Percentiles rank a stretch among this genome's conserved stretches.
Evolutionary conservation across 31 red algal species (phyloP).

Genomic region (Endocladia muricata): DNA sequence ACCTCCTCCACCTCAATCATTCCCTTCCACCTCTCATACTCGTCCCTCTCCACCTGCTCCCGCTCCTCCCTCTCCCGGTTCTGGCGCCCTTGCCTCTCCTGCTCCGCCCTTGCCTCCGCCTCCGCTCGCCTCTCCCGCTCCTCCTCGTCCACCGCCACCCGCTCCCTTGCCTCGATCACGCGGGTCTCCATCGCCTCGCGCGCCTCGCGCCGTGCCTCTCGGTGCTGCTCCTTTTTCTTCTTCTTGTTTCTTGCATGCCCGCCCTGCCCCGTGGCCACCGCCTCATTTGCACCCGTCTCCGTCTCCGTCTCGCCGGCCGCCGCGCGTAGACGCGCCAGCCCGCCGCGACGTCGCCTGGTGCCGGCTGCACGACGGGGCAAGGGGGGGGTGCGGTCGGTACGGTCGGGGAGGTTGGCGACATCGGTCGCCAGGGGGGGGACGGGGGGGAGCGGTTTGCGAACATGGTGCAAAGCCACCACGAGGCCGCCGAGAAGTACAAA

Average conservation of each 20-base stretch:
- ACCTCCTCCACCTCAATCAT: constrained; percentile 6
- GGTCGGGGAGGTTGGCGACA: background rate
- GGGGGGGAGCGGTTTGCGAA: too few relatives aligned
- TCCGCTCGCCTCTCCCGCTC: background rate
- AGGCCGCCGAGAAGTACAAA: too few relatives aligned
- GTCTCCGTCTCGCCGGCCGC: background rate
- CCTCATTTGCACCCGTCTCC: background rate
- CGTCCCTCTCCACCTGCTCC: constrained; percentile 8
- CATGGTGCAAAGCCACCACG: too few relatives aligned
- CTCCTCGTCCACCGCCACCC: background rate
- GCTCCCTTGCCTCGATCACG: constrained; percentile 8
- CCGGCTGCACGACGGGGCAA: background rate
- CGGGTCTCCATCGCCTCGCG: constrained; percentile 15
- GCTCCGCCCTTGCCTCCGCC: too few relatives aligned
- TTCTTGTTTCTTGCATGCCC: background rate
- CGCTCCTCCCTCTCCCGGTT: background rate
- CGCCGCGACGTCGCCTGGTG: constrained; percentile 36
- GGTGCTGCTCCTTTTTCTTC: constrained; percentile 27
- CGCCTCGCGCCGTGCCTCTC: constrained; percentile 34
- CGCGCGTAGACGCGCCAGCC: constrained; percentile 38
- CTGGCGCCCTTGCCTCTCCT: too few relatives aligned
- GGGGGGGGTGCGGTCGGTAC: background rate
- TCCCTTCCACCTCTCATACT: constrained; percentile 33
- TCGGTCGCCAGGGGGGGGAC: too few relatives aligned
- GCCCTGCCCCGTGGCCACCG: background rate